Evolutionary conservation across 805 yeast species (phyloP).

Genomic region (Nakazawaea populi): DNA sequence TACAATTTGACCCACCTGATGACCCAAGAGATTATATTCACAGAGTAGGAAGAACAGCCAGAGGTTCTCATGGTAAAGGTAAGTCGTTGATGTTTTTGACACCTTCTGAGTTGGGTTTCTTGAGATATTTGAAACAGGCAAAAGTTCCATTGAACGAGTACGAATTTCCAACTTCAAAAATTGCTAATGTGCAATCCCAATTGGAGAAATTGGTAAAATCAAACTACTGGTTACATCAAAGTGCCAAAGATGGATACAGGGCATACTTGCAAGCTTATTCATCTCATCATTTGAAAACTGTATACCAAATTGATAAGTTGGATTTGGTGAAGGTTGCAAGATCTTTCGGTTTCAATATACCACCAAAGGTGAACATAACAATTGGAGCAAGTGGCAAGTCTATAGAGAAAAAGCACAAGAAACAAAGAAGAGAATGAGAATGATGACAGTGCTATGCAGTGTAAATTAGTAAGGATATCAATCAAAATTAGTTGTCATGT

Average conservation of each 20-base stretch:
- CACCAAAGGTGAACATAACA: conserved; percentile 95
- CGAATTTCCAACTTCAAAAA: conserved; percentile 90
- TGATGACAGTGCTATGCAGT: too few species aligned
- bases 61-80: conserved; percentile 87
- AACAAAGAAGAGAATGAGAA: conserved; percentile 6
- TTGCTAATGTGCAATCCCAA: conserved; percentile 94
- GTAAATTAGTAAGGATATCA: too few species aligned
- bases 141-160: conserved; percentile 96
- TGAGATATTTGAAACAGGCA: conserved; percentile 92
- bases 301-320: conserved; percentile 90
- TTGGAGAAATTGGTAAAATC: conserved; percentile 85
- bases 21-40: conserved; percentile 99
- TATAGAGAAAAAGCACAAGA: conserved; percentile 10
- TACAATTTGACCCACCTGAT: conserved; percentile 99
- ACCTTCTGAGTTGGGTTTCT: conserved; percentile 90
- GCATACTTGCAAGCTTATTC: conserved; percentile 97
- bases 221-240: conserved; percentile 89
- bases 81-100: conserved; percentile 91
- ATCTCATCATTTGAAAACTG: conserved; percentile 92
- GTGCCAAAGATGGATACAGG: conserved; percentile 97
- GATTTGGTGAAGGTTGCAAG: conserved; percentile 93
- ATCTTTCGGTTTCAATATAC: conserved; percentile 90
- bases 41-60: conserved; percentile 98
- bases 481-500: too few species aligned
- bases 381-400: conserved; percentile 85